Evolutionary conservation across 2,329 filamentous ascomycete genomes (phyloP).

Genomic region (Berkeleyomyces rouxiae): DNA sequence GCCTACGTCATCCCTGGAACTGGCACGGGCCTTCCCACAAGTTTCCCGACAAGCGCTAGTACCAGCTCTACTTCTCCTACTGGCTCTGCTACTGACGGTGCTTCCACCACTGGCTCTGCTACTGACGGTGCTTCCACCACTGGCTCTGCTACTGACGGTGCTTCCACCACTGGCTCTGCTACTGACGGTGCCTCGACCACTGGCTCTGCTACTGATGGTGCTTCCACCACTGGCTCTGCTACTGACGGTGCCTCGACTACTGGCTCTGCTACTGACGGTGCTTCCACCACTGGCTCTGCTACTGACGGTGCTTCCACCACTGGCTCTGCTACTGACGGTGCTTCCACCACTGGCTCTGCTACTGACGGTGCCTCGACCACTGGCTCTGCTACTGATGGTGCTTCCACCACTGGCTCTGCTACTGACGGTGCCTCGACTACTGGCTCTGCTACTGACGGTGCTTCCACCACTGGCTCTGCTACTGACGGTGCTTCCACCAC

Average conservation of each 20-base stretch:
- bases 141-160: not conserved
- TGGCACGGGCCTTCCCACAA: not conserved
- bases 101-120: not conserved
- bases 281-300: not conserved
- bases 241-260: not conserved
- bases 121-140: not conserved
- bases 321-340: not conserved
- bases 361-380: not conserved
- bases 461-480: not conserved
- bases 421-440: not conserved
- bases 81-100: not conserved
- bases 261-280: not conserved
- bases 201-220: not conserved
- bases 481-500: not conserved
- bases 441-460: not conserved
- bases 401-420: not conserved
- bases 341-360: not conserved
- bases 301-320: not conserved
- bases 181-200: not conserved
- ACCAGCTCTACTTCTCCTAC: not conserved
- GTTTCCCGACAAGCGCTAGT: not conserved
- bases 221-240: not conserved
- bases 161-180: not conserved
- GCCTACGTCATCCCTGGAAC: constrained; percentile 2
- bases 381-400: not conserved